A percentile compares a stretch with the other conserved stretches of the same genome.
phyloP scores from a whole-genome alignment of 208 protist genomes.

The Angomonas deanei region DNA sequence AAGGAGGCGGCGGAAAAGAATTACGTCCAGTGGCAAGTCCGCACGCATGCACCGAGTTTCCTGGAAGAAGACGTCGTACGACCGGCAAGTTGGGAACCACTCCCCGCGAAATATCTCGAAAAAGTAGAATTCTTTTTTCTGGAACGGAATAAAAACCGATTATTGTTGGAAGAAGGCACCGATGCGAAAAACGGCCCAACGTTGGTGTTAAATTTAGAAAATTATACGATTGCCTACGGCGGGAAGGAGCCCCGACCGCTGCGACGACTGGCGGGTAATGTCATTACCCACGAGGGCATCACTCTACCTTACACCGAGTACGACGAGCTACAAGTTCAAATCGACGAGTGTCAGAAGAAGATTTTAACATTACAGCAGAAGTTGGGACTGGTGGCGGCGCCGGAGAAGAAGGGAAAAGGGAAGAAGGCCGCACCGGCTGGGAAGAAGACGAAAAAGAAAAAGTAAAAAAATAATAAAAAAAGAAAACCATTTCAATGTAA shows the following conservation, averaged over 20 bases:
- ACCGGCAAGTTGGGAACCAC: slow-evolving; percentile 67
- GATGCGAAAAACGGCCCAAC: slow-evolving; percentile 4
- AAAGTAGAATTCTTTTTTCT: slow-evolving; percentile 71
- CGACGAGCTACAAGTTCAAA: slow-evolving; percentile 17
- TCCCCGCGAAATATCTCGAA: slow-evolving; percentile 56
- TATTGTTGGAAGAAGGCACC: slow-evolving; percentile 44
- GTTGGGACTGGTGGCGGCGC: slow-evolving; percentile 17
- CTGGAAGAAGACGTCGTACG: slow-evolving; percentile 78
- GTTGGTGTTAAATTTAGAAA: slow-evolving; percentile 38
- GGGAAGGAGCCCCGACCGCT: slow-evolving; percentile 74
- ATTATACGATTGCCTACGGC: slow-evolving; percentile 61
- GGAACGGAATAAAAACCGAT: slow-evolving; percentile 35
- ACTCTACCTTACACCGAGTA: slow-evolving; percentile 11
- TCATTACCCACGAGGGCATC: slow-evolving; percentile 45
- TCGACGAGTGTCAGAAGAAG: slow-evolving; percentile 21
- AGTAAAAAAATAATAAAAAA: neutral
- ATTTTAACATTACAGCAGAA: slow-evolving; percentile 28
- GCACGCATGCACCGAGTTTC: slow-evolving; percentile 52
- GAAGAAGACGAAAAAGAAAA: slow-evolving; percentile 1
- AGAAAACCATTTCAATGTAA: neutral
- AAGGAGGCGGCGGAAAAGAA: slow-evolving; percentile 64
- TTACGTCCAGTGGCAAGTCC: slow-evolving; percentile 76
- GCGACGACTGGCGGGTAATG: slow-evolving; percentile 49
- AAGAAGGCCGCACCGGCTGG: neutral
- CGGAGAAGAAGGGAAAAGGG: neutral